These are phyloP conservation scores for Combretum micranthum DNA, from an alignment of 345 rosid genomes.

Conservation along the genomic window DNA sequence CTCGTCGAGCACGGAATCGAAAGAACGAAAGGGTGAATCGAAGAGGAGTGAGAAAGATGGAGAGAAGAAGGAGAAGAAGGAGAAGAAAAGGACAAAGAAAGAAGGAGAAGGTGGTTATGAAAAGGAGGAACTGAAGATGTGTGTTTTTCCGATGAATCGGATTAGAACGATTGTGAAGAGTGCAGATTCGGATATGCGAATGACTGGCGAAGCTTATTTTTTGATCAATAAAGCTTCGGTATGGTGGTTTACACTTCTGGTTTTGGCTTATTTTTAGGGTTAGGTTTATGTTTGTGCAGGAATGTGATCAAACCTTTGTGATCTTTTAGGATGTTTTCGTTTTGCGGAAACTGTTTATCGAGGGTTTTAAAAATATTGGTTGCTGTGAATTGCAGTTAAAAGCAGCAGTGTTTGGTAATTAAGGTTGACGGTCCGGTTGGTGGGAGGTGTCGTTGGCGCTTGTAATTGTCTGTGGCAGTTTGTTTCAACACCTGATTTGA, in stretches of 20 bases:
- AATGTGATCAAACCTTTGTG: too few species aligned
- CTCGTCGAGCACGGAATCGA: conserved; percentile 18
- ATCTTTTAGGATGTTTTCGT: too few species aligned
- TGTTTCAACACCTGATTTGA: too few species aligned
- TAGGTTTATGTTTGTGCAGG: too few species aligned
- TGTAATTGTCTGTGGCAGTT: too few species aligned
- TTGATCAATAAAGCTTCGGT: conserved; percentile 82
- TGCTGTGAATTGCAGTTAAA: too few species aligned
- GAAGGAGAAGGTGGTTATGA: conserved; percentile 22
- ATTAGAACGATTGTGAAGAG: conserved; percentile 57
- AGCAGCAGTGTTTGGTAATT: too few species aligned
- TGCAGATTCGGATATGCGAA: conserved; percentile 26
- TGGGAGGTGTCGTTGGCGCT: too few species aligned
- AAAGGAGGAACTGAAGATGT: conserved; percentile 31
- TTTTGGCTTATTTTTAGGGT: neutral
- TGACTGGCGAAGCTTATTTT: conserved; percentile 58
- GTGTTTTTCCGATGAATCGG: conserved; percentile 65
- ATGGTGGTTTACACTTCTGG: conserved; percentile 2
- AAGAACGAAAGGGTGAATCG: conserved; percentile 6
- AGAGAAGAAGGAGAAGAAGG: conserved; percentile 10
- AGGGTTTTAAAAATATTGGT: too few species aligned
- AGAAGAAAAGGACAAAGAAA: conserved; percentile 11
- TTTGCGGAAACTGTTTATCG: too few species aligned
- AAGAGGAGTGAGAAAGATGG: conserved; percentile 6
- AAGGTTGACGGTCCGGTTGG: too few species aligned